Conservation (phyloP, 371 early-diverging fungal genomes). For the Haplosporangium sp. region DNA sequence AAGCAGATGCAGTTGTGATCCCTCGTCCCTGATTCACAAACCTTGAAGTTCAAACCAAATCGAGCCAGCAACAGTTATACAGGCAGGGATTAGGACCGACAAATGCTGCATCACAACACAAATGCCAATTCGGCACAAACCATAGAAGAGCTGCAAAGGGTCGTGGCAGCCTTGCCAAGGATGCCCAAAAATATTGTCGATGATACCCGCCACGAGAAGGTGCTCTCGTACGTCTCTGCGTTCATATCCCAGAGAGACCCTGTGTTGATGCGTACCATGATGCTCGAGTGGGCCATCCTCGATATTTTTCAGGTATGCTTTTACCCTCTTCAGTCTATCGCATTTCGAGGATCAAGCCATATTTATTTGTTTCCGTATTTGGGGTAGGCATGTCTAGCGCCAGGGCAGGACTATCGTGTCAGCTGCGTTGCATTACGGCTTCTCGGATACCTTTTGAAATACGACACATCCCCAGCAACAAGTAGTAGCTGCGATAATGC, state of each 20-base stretch:
- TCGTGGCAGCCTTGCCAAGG: constrained; percentile 59
- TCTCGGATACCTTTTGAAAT: constrained; percentile 47
- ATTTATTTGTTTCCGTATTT: neutral
- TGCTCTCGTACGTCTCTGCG: constrained; percentile 63
- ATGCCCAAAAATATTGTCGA: constrained; percentile 70
- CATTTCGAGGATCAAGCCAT: neutral
- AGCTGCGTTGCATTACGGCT: constrained; percentile 53
- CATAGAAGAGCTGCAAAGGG: constrained; percentile 54
- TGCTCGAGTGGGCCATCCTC: constrained; percentile 52
- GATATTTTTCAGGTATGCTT: constrained; percentile 40
- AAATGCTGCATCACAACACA: constrained; percentile 23
- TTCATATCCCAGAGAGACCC: constrained; percentile 55
- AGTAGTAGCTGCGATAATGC: neutral
- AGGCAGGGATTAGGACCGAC: too few relatives aligned
- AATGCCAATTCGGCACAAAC: constrained; percentile 31
- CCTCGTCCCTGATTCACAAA: too few relatives aligned
- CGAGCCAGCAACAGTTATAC: neutral
- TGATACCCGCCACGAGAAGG: constrained; percentile 69
- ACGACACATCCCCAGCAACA: constrained; percentile 20
- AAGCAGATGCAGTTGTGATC: too few relatives aligned
- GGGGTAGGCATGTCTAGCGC: constrained; percentile 26
- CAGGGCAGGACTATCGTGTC: constrained; percentile 53
- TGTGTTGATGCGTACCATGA: constrained; percentile 28
- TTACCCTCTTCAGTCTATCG: neutral
- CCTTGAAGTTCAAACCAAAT: neutral